Percentiles rank a stretch among this genome's conserved stretches.
Conservation (phyloP, 306 rosid species). For the Quercus robur region DNA sequence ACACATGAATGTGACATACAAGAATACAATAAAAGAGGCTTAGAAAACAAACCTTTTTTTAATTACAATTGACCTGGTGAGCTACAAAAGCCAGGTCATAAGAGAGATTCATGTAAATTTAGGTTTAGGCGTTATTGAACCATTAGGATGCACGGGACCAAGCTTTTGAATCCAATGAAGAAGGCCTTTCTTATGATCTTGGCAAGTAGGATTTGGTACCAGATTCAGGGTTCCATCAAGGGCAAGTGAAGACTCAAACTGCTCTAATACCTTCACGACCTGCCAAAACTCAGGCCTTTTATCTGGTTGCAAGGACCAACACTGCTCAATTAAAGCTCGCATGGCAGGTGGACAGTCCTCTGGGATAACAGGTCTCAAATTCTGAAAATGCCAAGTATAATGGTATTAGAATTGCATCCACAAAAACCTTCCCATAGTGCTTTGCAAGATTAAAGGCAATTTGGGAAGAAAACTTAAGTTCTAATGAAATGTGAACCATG, state of each 20-base stretch:
- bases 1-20: slow-evolving; percentile 32
- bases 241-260: slow-evolving; percentile 67
- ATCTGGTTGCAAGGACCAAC: slow-evolving; percentile 78
- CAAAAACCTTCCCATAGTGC: background rate
- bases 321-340: slow-evolving; percentile 81
- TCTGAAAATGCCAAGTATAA: slow-evolving; percentile 40
- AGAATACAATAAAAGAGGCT: slow-evolving; percentile 35
- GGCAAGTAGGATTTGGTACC: slow-evolving; percentile 37
- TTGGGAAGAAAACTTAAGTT: background rate
- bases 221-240: slow-evolving; percentile 62
- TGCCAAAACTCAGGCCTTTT: slow-evolving; percentile 95
- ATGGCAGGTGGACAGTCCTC: slow-evolving; percentile 60
- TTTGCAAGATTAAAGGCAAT: background rate
- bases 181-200: slow-evolving; percentile 85
- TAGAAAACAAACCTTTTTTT: slow-evolving; percentile 45
- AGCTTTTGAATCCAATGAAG: slow-evolving; percentile 92
- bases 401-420: slow-evolving; percentile 12
- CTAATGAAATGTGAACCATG: background rate
- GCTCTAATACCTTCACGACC: slow-evolving; percentile 81
- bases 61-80: slow-evolving; percentile 63
- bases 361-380: slow-evolving; percentile 69
- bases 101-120: slow-evolving; percentile 59
- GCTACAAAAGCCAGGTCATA: slow-evolving; percentile 47
- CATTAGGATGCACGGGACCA: slow-evolving; percentile 54
- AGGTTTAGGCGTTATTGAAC: slow-evolving; percentile 65